Evolutionary conservation across 1,139 yeast species (phyloP).

Genomic region (Zygoascus sp.): DNA sequence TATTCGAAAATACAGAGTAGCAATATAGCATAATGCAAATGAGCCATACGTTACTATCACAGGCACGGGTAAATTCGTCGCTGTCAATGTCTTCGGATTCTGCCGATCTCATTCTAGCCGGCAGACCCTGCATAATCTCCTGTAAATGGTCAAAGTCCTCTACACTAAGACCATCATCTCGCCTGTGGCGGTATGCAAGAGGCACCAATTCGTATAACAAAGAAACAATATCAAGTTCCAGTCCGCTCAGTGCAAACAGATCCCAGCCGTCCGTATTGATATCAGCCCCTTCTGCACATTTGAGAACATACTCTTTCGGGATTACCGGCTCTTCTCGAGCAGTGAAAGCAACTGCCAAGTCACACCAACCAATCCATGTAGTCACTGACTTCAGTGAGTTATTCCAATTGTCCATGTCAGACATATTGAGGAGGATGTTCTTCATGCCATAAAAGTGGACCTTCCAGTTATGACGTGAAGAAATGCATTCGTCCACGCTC

Average conservation of each 20-base stretch:
- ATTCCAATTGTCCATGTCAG: background rate
- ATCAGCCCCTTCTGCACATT: background rate
- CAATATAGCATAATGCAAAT: constrained; percentile 8
- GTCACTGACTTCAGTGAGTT: constrained; percentile 6
- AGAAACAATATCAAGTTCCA: background rate
- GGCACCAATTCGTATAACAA: constrained; percentile 5
- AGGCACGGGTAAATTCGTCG: constrained; percentile 3
- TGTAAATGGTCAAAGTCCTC: constrained; percentile 1
- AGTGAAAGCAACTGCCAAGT: constrained; percentile 11
- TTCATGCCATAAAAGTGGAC: constrained; percentile 12
- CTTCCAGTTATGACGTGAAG: constrained; percentile 12
- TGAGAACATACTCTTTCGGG: background rate
- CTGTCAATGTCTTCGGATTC: background rate
- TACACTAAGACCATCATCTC: background rate
- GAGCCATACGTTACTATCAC: constrained; percentile 8
- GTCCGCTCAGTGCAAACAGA: constrained; percentile 5
- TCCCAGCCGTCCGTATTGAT: constrained; percentile 8
- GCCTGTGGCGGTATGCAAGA: background rate
- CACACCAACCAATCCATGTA: constrained; percentile 13
- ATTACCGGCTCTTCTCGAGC: constrained; percentile 10
- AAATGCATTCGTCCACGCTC: constrained; percentile 7
- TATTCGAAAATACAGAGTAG: constrained; percentile 2
- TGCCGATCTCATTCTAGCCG: background rate
- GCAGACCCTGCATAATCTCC: background rate
- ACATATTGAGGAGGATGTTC: constrained; percentile 7